These are phyloP conservation scores for Aspergillus floridensis DNA, from an alignment of 2,329 filamentous ascomycete species.

Conservation along the genomic window DNA sequence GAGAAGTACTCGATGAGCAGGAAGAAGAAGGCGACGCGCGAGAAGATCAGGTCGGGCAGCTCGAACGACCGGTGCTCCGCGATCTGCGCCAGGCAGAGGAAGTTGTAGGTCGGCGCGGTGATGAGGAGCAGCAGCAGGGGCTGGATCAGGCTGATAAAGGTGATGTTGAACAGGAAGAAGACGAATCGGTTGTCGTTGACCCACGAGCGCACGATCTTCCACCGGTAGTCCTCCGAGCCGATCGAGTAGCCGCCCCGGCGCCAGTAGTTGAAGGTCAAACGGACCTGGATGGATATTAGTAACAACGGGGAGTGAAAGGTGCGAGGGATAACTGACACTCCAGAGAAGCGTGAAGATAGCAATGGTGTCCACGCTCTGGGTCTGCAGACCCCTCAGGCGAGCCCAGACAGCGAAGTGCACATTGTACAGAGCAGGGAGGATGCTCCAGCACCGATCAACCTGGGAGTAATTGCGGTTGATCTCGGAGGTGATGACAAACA, in stretches of 20 bases:
- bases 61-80: constrained; percentile 55
- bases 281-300: constrained; percentile 51
- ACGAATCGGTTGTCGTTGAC: constrained; percentile 64
- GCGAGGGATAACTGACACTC: constrained; percentile 60
- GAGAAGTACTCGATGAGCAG: constrained; percentile 72
- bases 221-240: constrained; percentile 94
- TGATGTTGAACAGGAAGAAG: constrained; percentile 82
- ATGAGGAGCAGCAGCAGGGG: constrained; percentile 77
- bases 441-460: constrained; percentile 87
- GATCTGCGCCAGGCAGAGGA: constrained; percentile 69
- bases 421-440: constrained; percentile 84
- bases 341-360: constrained; percentile 70
- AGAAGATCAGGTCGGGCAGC: constrained; percentile 58
- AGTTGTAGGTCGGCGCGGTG: constrained; percentile 77
- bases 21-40: constrained; percentile 54
- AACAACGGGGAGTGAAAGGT: neutral
- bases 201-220: constrained; percentile 69
- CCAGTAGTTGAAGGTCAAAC: constrained; percentile 96
- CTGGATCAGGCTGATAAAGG: constrained; percentile 86
- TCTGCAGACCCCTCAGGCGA: constrained; percentile 67
- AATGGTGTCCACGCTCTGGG: constrained; percentile 68
- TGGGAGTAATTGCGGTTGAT: constrained; percentile 95
- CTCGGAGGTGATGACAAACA: constrained; percentile 76
- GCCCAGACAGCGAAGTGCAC: constrained; percentile 83
- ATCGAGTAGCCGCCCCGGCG: constrained; percentile 86